phyloP scores from a whole-genome alignment of 2,329 filamentous ascomycete genomes.

The Colletotrichum aenigma region DNA sequence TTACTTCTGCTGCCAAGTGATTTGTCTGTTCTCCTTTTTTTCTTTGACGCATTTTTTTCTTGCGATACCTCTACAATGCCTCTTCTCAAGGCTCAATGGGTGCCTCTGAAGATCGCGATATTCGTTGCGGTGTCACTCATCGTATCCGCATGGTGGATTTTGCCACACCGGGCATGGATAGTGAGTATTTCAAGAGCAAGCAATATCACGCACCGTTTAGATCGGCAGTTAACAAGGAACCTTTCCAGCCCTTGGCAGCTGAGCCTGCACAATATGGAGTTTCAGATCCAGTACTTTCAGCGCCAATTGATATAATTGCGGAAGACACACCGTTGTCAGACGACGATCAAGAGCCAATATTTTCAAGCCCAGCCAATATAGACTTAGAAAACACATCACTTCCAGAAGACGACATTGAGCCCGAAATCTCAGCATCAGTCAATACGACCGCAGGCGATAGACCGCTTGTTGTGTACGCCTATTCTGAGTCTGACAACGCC shows the following conservation, averaged over 20 bases:
- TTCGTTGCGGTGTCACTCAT: background rate
- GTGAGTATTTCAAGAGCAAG: background rate
- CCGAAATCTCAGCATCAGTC: background rate
- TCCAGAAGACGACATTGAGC: background rate
- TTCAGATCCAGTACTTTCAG: background rate
- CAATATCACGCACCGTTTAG: background rate
- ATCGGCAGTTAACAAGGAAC: background rate
- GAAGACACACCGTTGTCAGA: background rate
- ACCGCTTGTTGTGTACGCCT: background rate
- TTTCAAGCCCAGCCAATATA: background rate
- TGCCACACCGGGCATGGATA: background rate
- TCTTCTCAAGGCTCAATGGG: background rate
- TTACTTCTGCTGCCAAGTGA: background rate
- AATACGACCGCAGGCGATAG: background rate
- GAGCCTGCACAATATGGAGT: background rate
- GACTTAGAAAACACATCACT: background rate
- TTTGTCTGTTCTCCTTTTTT: background rate
- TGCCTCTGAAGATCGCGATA: background rate
- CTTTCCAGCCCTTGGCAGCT: background rate
- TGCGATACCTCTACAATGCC: background rate
- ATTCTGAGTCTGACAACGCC: constrained; percentile 24
- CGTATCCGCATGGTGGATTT: background rate
- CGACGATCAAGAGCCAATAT: background rate
- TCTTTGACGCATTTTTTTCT: background rate
- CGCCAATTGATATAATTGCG: background rate